Conservation (phyloP, 2,329 filamentous ascomycete species). For the Blumeria graminis region DNA sequence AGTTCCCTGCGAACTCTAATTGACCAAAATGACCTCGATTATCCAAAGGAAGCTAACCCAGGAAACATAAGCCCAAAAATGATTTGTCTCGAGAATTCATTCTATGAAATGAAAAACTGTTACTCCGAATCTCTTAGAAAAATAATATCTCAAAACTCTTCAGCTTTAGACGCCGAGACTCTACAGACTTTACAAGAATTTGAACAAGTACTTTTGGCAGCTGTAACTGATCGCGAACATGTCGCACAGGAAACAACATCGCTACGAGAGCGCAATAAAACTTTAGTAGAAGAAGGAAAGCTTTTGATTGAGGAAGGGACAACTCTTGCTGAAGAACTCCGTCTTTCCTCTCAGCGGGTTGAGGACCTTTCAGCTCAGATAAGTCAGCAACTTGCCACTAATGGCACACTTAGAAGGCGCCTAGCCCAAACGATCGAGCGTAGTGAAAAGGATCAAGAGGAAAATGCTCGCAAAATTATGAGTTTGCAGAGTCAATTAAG, state of each 20-base stretch:
- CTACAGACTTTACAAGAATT: conserved; percentile 37
- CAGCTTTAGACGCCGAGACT: conserved; percentile 31
- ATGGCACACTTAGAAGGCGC: conserved; percentile 49
- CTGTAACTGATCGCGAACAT: conserved; percentile 48
- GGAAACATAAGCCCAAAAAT: conserved; percentile 26
- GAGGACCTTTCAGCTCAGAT: conserved; percentile 62
- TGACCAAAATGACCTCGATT: conserved; percentile 17
- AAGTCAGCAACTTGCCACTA: conserved; percentile 54
- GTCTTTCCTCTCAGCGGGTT: conserved; percentile 49
- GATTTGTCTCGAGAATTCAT: conserved; percentile 47
- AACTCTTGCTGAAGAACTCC: conserved; percentile 43
- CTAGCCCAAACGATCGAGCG: conserved; percentile 58
- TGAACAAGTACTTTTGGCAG: conserved; percentile 41
- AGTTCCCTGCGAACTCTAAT: conserved; percentile 53
- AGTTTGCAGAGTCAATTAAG: conserved; percentile 62
- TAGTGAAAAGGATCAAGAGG: conserved; percentile 61
- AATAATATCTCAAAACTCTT: conserved; percentile 37
- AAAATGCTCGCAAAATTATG: conserved; percentile 61
- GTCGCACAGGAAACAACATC: conserved; percentile 38
- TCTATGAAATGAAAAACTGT: conserved; percentile 48
- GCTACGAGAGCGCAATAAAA: conserved; percentile 36
- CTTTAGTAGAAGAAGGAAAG: conserved; percentile 30
- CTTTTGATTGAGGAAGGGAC: conserved; percentile 33
- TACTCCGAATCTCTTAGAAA: conserved; percentile 42
- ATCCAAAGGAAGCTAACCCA: neutral